Evolutionary conservation across 306 rosid species (phyloP).

Genomic region (Quercus agrifolia): DNA sequence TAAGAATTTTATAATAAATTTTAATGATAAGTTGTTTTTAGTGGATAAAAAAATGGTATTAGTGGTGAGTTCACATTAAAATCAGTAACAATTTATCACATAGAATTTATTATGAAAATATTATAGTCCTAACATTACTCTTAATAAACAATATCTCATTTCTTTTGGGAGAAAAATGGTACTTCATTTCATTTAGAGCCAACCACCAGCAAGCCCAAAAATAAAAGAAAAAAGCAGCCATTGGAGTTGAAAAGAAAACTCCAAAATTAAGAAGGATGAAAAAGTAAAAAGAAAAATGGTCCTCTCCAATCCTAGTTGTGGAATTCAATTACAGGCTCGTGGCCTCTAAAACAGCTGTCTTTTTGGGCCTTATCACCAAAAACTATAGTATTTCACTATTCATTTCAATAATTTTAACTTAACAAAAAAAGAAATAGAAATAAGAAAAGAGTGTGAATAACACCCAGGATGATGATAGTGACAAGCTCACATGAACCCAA

Average conservation of each 20-base stretch:
- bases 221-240: background rate
- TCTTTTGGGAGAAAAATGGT: too few relatives aligned
- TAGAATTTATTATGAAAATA: too few relatives aligned
- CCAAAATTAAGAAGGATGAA: conserved; percentile 5
- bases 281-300: conserved; percentile 31
- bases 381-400: background rate
- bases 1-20: accelerated
- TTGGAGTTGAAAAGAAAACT: conserved; percentile 11
- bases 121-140: too few relatives aligned
- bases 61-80: too few relatives aligned
- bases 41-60: too few relatives aligned
- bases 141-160: too few relatives aligned
- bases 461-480: conserved; percentile 41
- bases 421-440: background rate
- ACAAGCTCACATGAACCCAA: conserved; percentile 54
- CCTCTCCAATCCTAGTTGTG: conserved; percentile 39
- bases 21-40: too few relatives aligned
- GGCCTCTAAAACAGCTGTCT: conserved; percentile 46
- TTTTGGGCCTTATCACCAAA: conserved; percentile 18
- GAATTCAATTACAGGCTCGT: conserved; percentile 33
- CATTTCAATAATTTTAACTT: background rate
- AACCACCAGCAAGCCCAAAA: background rate
- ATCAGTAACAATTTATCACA: too few relatives aligned
- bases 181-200: background rate
- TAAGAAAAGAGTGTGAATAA: conserved; percentile 5